Conservation (phyloP, 305 asterid species). For the Fraxinus sp. region DNA sequence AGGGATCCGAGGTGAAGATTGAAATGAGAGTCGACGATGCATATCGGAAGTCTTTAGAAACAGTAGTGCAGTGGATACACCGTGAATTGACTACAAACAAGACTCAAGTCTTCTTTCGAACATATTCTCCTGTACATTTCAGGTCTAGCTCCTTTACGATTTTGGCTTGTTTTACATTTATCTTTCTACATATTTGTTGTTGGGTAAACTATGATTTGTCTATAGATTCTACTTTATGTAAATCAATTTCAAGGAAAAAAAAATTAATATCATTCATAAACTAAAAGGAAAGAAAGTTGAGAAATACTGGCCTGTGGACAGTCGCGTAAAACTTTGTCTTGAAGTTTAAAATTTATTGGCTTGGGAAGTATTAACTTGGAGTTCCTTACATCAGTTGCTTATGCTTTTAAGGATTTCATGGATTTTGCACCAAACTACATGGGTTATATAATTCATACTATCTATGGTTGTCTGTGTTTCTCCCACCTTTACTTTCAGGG, state of each 20-base stretch:
- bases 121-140: slow-evolving; percentile 56
- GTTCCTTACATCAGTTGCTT: background rate
- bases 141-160: slow-evolving; percentile 41
- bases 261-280: background rate
- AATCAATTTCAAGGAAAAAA: background rate
- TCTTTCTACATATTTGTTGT: background rate
- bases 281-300: background rate
- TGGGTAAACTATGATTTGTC: background rate
- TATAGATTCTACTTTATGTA: background rate
- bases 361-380: background rate
- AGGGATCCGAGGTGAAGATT: slow-evolving; percentile 43
- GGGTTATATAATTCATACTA: too few relatives aligned
- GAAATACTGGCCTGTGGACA: background rate
- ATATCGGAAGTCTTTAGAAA: slow-evolving; percentile 35
- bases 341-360: background rate
- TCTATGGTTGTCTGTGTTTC: background rate
- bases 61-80: slow-evolving; percentile 38
- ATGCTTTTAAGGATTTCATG: background rate
- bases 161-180: background rate
- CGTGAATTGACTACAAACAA: slow-evolving; percentile 34
- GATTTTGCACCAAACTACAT: background rate
- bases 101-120: slow-evolving; percentile 44
- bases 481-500: slow-evolving; percentile 40
- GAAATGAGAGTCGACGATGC: slow-evolving; percentile 41
- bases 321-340: background rate